phyloP scores from a whole-genome alignment of 1,284 basidiomycete genomes.

The Meira nashicola region DNA sequence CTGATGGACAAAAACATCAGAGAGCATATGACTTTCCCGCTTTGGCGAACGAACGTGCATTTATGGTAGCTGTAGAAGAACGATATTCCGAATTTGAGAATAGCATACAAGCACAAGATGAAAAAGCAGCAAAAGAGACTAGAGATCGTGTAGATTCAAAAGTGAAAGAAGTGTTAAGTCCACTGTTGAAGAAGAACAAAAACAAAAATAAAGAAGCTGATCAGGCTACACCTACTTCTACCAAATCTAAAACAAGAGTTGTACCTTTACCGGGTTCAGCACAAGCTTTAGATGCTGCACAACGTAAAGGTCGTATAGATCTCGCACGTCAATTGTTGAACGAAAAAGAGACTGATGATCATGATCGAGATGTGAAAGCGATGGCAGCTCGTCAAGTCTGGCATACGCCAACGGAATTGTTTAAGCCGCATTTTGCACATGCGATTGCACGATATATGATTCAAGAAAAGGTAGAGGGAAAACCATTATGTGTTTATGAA shows the following conservation, averaged over 20 bases:
- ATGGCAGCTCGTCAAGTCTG: conserved; percentile 77
- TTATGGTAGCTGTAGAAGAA: conserved; percentile 72
- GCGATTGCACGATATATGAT: conserved; percentile 82
- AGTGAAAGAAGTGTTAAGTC: conserved; percentile 1
- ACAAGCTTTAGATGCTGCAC: conserved; percentile 29
- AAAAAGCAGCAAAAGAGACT: background rate
- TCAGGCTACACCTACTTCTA: no score
- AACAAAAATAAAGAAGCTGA: background rate
- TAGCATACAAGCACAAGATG: conserved; percentile 16
- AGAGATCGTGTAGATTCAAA: background rate
- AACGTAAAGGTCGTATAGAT: conserved; percentile 37
- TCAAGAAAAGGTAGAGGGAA: conserved; percentile 86
- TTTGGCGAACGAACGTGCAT: conserved; percentile 68
- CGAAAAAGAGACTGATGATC: conserved; percentile 24
- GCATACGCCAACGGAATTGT: conserved; percentile 98
- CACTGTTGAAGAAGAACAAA: background rate
- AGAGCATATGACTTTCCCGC: conserved; percentile 65
- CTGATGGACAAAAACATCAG: conserved; percentile 19
- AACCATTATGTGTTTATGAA: conserved; percentile 83
- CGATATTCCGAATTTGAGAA: conserved; percentile 55
- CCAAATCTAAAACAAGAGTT: background rate
- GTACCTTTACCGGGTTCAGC: background rate
- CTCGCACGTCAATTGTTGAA: conserved; percentile 35
- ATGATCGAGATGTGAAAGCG: conserved; percentile 54
- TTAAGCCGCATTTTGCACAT: conserved; percentile 93